These are phyloP conservation scores for Yarrowia sp. DNA, from an alignment of 805 yeast species.

Conservation along the genomic window DNA sequence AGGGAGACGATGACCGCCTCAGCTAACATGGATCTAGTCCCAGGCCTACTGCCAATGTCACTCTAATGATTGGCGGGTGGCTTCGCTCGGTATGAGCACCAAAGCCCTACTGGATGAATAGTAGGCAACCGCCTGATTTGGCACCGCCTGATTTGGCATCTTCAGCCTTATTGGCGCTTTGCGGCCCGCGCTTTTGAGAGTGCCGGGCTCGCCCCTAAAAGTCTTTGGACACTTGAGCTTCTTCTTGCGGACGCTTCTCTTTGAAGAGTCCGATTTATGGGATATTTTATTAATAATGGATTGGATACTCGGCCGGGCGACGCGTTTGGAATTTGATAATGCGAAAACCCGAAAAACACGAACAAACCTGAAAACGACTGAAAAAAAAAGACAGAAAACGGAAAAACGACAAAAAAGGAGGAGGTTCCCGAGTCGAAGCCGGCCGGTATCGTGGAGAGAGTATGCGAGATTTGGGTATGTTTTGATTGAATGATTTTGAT, in stretches of 20 bases:
- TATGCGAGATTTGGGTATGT: neutral
- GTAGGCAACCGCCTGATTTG: too few relatives aligned
- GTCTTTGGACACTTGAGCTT: slow-evolving; percentile 30
- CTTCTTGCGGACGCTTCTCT: neutral
- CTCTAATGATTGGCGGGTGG: slow-evolving; percentile 12
- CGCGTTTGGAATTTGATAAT: slow-evolving; percentile 2
- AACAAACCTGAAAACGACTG: slow-evolving; percentile 1
- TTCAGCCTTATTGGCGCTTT: too few relatives aligned
- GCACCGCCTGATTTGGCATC: too few relatives aligned
- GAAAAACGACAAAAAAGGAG: slow-evolving; percentile 11
- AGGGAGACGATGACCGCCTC: too few relatives aligned
- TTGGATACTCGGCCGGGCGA: neutral
- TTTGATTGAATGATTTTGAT: slow-evolving; percentile 5
- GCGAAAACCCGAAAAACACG: neutral
- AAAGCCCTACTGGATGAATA: too few relatives aligned
- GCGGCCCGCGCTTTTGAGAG: too few relatives aligned
- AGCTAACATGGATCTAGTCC: too few relatives aligned
- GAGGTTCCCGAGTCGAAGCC: slow-evolving; percentile 1
- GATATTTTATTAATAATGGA: slow-evolving; percentile 19
- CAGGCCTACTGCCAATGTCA: neutral
- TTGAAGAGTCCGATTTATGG: neutral
- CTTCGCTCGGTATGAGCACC: neutral
- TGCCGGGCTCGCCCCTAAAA: neutral
- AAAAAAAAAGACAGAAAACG: slow-evolving; percentile 1
- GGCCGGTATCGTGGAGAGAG: neutral